Evolutionary conservation across 2,329 filamentous ascomycete species (phyloP).

Genomic region (Shiraia sp.): DNA sequence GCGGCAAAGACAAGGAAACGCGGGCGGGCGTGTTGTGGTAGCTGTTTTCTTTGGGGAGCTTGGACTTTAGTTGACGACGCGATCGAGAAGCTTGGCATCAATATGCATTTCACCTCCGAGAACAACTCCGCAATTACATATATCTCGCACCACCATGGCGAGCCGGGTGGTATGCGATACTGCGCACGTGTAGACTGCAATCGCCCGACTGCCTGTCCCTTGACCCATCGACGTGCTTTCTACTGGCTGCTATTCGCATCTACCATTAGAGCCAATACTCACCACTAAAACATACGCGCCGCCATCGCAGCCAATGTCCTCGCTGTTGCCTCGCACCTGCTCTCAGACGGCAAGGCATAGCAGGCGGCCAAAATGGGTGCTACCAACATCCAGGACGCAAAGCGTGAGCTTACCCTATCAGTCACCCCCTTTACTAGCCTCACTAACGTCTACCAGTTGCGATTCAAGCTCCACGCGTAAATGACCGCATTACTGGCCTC

Average conservation of each 20-base stretch:
- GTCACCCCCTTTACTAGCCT: neutral
- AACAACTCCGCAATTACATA: neutral
- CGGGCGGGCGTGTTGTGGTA: conserved; percentile 16
- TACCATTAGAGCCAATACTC: too few species aligned
- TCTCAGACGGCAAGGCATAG: conserved; percentile 9
- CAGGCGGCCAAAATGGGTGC: conserved; percentile 28
- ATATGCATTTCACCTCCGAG: neutral
- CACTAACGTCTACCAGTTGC: conserved; percentile 31
- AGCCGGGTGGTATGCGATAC: too few species aligned
- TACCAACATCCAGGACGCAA: conserved; percentile 42
- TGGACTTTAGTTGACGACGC: conserved; percentile 13
- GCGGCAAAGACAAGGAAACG: conserved; percentile 5
- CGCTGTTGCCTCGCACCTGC: conserved; percentile 4
- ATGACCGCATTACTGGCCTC: conserved; percentile 56
- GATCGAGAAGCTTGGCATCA: too few species aligned
- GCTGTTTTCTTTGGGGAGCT: conserved; percentile 30
- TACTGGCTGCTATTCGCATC: too few species aligned
- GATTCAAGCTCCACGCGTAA: conserved; percentile 34
- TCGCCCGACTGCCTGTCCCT: too few species aligned
- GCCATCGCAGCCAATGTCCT: conserved; percentile 20
- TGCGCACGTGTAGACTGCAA: too few species aligned
- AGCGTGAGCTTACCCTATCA: conserved; percentile 28
- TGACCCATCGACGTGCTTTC: too few species aligned
- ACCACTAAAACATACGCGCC: too few species aligned
- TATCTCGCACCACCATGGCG: neutral